Base-by-base conservation (phyloP, 2,329 filamentous ascomycete genomes). In the Ophiosphaerella narmari region DNA sequence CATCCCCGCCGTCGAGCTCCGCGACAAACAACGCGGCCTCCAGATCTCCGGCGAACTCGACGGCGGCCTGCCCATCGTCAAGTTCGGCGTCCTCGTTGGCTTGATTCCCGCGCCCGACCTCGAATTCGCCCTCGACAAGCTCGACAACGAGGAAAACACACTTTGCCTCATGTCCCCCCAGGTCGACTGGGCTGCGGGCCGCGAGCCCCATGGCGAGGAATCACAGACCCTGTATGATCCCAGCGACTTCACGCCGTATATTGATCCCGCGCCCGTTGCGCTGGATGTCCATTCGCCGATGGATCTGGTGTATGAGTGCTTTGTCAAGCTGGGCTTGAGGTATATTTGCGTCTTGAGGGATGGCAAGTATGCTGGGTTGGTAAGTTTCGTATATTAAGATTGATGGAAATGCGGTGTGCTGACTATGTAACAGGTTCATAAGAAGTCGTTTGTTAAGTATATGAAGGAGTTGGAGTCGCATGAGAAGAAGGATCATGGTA, bases 371-470 rank as follows among this genome's bases (percentile, higher is more conserved):
- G 89, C 89, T 2, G 94, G 94, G 55, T 83, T 99, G 80, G 91
- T 96, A 73, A 77, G 86, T 57, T 5, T 7, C 21, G 9, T 39
- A 21, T 21, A 21, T 11, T 21, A 29, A 24, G 26, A 7, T 33
- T 37, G 7, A 29, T 29, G n/a, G 9, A 29, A 26, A 7, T n/a
- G 13, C 18, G 23, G n/a, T 26, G n/a, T 39, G 26, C 49, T 62
- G 49, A 54, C 37, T 9, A 7, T 2, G 5, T 3, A 18, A 33
- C 47, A 90, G 87, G 84, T 88, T 43, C 94, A 99, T 74, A 97
- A 97, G 79, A 99, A 99, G 78, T 87, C 86, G 4, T 97, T 99
- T 77, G 93, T 96, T 52, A 92, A 90, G 73, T 97, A 96, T 70
- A 88, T 96, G 74, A 90, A 92, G 60, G 88, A 95, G 67, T 76